Base-by-base conservation (phyloP, 1,139 yeast species). In the Kluyveromyces sp. region DNA sequence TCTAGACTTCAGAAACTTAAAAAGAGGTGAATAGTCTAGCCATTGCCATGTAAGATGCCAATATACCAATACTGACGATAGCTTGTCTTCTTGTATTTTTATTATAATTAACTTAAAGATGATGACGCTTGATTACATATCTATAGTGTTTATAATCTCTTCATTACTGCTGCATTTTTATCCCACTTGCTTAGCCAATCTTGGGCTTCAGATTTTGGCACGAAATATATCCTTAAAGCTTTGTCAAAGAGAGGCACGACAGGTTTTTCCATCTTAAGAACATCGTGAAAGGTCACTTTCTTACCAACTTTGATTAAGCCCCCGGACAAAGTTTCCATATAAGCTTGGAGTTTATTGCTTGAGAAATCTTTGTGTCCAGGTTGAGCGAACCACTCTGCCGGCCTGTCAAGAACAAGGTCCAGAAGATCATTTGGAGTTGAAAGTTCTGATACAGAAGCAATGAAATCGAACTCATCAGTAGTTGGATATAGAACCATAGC, bases 261-360 rank as follows among this genome's bases (percentile, higher is more conserved):
- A 6, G 95, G 87, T 7, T 68, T 66, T 39, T 76, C 78, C 47
- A 79, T 74, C 68, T 79, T 75, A 52, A 89, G 70, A 0, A 83
- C 83, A 48, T 77, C 75, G 53, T 78, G 77, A 29, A 90, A 65
- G 1, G 86, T 71, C 28, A 81, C 77, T 55, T 85, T 87, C 63
- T 83, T 85, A 37, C 96, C 96, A 2, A 86, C 79, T 64, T 87
- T 88, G 37, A 90, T 81, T 50, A 92, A 71, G 0, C 97, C 97
- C 37, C 96, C 97, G 2, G 79, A 61, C 38, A 69, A 73, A 0
- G 97, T 88, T 64, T 88, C 97, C 79, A 87, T 81, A 62, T 73
- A 90, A 25, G 84, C 83, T 47, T 84, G 83, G 34, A 90, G 68
- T 48, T 75, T 76, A 54, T 75, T 77, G 3, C 78, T 68, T 1